Base-by-base conservation (phyloP, 2,329 filamentous ascomycete species). In the Acrodontium crateriforme region DNA sequence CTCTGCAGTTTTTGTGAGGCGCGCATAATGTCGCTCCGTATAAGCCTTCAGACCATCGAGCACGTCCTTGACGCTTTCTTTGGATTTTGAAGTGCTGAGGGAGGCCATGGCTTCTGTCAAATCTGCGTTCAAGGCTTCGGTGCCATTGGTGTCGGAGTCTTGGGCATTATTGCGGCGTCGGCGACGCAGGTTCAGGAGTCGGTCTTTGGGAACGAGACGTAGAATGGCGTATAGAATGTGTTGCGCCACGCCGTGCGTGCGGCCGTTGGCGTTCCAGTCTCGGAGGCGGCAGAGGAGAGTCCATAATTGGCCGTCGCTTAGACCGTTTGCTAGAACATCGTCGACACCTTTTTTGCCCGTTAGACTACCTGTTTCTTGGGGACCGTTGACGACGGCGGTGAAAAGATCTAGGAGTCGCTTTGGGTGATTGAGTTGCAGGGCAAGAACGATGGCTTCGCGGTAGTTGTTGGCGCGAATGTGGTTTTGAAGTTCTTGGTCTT, bases 201-300 rank as follows among this genome's bases (percentile, higher is more conserved):
- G 72, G 26, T 72, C 71, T 2, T 81, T 79, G 2, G 84, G 79
- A 46, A 93, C 92, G 34, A 74, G 79, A 39, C 74, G 73, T 28
- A 93, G 73, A 6, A 98, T 50, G 2, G 79, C 72, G 61, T 74
- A 78, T 6, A 98, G 59, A 9, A 98, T 76, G 18, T 77, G 72
- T 56, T 98, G 89, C 1, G 89, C 80, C 1, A 95, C 74, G 4
- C 75, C 69, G 1, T 84, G 77, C 3, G 83, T 92, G 36, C 82
- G 70, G 0, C 83, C 84, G 44, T 95, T 95, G 4, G 89, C 92
- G 52, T 98, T 98, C 89, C 89, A 98, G 57, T 98, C 89, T 24
- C 91, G 70, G 24, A 94, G 58, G 33, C 89, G 68, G 19, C 87
- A 63, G 1, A 98, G 67, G 9, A 98, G 67, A 5, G 73, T 64